A percentile compares a stretch with the other conserved stretches of the same genome.
Evolutionary conservation across 2,329 filamentous ascomycete genomes (phyloP).

Genomic region (Tympanopsis confertula): DNA sequence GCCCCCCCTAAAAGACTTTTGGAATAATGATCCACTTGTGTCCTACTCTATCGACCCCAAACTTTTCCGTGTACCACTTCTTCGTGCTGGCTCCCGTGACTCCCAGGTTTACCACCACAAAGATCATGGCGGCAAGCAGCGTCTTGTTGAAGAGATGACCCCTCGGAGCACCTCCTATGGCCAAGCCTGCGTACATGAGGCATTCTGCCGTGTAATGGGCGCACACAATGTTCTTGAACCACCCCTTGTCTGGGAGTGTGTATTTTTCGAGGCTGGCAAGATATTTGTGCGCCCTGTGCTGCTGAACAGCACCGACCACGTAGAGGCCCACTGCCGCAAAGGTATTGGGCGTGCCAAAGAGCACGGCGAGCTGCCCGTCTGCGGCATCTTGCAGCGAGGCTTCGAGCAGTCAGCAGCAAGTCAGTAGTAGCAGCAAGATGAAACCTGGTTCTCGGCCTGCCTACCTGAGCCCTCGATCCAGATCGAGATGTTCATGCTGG

Average conservation of each 20-base stretch:
- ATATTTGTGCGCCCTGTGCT: conserved; percentile 63
- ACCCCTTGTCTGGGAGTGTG: conserved; percentile 60
- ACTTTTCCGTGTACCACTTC: conserved; percentile 67
- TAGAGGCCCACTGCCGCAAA: conserved; percentile 51
- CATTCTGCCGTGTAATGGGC: conserved; percentile 91
- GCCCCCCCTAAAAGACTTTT: conserved; percentile 37
- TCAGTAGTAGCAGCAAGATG: too few species aligned
- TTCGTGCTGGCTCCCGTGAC: conserved; percentile 70
- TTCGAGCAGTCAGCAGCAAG: too few species aligned
- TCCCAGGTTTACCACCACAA: conserved; percentile 70
- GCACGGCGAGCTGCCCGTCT: conserved; percentile 22
- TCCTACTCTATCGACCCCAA: conserved; percentile 53
- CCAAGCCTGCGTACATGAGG: conserved; percentile 68
- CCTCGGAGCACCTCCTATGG: conserved; percentile 60
- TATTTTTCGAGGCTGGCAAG: conserved; percentile 69
- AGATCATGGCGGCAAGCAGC: conserved; percentile 55
- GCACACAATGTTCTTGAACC: conserved; percentile 65
- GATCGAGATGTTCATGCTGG: conserved; percentile 59
- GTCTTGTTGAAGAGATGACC: conserved; percentile 61
- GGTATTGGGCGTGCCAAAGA: conserved; percentile 32
- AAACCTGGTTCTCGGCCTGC: too few species aligned
- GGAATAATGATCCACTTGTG: conserved; percentile 69
- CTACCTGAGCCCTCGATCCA: conserved; percentile 76
- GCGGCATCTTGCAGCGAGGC: too few species aligned
- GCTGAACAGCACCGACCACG: conserved; percentile 56